Conservation (phyloP, 2,329 filamentous ascomycete genomes). For the Claviceps digitariae region DNA sequence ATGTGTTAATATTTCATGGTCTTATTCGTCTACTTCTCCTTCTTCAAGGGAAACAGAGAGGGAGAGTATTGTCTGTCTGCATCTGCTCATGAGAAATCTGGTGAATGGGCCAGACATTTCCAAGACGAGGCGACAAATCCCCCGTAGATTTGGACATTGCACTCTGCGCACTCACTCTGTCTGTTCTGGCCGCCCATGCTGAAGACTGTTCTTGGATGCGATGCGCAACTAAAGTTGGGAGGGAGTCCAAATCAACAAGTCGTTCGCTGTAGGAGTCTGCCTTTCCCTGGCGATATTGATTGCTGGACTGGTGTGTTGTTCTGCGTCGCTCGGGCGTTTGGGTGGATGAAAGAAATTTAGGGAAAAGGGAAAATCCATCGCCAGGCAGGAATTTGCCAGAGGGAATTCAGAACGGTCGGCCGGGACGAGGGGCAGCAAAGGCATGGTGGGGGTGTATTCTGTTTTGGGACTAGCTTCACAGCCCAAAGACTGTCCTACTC, state of each 20-base stretch:
- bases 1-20: neutral
- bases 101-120: neutral
- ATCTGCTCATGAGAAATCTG: neutral
- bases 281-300: neutral
- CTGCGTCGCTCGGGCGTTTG: neutral
- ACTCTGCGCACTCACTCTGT: constrained; percentile 19
- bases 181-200: constrained; percentile 26
- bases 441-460: neutral
- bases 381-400: neutral
- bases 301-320: neutral
- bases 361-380: neutral
- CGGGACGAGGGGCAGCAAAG: neutral
- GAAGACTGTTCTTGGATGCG: neutral
- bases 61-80: neutral
- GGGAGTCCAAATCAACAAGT: neutral
- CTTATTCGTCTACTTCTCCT: neutral
- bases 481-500: too few relatives aligned
- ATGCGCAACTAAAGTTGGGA: neutral
- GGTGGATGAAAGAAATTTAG: neutral
- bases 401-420: neutral
- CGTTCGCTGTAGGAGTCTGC: neutral
- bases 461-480: constrained; percentile 4
- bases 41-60: neutral
- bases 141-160: neutral
- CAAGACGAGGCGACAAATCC: neutral